Evolutionary conservation across 768 basidiomycete species (phyloP), one percentile per base, ranked within the genome.

Genomic region (Tylopilus balloui): DNA sequence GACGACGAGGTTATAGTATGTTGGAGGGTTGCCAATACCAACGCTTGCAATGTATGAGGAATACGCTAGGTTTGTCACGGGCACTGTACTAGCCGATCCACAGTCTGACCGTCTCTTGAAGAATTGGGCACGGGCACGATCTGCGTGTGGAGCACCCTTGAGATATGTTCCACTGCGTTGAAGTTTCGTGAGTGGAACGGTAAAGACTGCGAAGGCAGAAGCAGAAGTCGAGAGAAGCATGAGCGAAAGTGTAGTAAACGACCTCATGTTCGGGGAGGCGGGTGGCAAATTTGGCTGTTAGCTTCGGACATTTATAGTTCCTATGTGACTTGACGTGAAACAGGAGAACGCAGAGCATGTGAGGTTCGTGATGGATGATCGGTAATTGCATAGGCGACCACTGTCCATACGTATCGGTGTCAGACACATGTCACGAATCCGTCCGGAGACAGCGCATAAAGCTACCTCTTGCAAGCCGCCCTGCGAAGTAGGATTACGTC

Each of bases 11-110:
- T 61, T 55, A 45, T 67, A 65, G 32, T 62, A 54, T 13, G 63
- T 68, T 9, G 57, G 36, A n/a, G 66, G 67, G 17, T 11, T 46
- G 17, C 67, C 64, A 9, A 69, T 60, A 13, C 62, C 66, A 15
- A 68, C 57, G 3, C 52, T 53, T 0, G 56, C 46, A 11, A 54
- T 57, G 45, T 64, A 69, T 35, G 37, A 48, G 13, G 21, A 12
- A 7, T 58, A 56, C 21, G 8, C 48, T 10, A 51, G 13, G 40
- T 54, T 59, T 24, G 52, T 56, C 5, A 47, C 53, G 0, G 55
- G 55, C 14, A 60, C 47, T n/a, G n/a, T n/a, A 7, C 54, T 58
- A 25, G n/a, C 42, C 14, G 52, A 31, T 19, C 50, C 53, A 25
- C 31, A 8, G 13, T 19, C 5, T 17, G 25, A 12, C 19, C 42